Conservation (phyloP, 2,329 filamentous ascomycete genomes). For the Cladosporium velox region DNA sequence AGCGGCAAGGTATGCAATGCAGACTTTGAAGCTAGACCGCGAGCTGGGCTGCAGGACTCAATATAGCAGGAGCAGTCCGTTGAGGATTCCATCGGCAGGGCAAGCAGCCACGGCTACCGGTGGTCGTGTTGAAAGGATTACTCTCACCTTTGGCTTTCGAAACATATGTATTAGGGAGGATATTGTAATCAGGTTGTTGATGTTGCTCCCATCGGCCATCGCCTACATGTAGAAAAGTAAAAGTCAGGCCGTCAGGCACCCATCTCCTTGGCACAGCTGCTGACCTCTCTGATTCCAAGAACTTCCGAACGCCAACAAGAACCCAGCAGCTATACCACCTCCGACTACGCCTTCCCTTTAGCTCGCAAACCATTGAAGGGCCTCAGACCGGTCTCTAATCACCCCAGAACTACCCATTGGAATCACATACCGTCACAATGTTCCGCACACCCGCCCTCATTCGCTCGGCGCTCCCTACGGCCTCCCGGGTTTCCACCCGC, state of each 20-base stretch:
- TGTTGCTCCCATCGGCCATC: neutral
- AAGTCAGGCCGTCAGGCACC: neutral
- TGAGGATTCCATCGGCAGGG: neutral
- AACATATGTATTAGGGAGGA: neutral
- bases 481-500: slow-evolving; percentile 23
- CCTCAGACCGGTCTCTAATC: slow-evolving; percentile 16
- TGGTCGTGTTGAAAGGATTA: neutral
- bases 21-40: too few relatives aligned
- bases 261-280: neutral
- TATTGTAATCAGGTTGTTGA: neutral
- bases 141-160: neutral
- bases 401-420: slow-evolving; percentile 16
- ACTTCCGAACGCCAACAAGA: neutral
- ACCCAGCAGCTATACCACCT: slow-evolving; percentile 12
- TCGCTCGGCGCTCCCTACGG: slow-evolving; percentile 21
- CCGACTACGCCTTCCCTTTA: slow-evolving; percentile 2
- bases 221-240: neutral
- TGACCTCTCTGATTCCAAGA: neutral
- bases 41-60: too few relatives aligned
- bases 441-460: slow-evolving; percentile 21
- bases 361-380: slow-evolving; percentile 20
- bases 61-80: neutral
- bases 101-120: neutral
- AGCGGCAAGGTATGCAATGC: too few relatives aligned
- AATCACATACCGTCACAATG: slow-evolving; percentile 16